Evolutionary conservation across 306 rosid species (phyloP).

Genomic region (Medicago truncatula): DNA sequence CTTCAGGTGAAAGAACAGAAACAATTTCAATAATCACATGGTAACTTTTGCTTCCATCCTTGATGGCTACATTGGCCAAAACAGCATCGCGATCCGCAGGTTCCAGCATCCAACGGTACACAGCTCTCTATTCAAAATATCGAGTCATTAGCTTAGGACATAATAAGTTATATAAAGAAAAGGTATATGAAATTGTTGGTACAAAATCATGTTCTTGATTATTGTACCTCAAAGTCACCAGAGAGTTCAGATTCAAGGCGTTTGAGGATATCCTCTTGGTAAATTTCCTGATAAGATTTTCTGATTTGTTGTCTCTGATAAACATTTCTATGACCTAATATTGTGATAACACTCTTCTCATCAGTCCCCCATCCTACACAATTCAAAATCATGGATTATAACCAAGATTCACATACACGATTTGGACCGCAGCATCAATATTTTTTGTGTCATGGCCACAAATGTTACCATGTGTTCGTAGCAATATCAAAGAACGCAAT

Average conservation of each 20-base stretch:
- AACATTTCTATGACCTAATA: slow-evolving; percentile 70
- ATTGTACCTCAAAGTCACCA: slow-evolving; percentile 79
- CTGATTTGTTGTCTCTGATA: slow-evolving; percentile 76
- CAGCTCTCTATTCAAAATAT: slow-evolving; percentile 58
- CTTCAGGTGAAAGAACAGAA: slow-evolving; percentile 64
- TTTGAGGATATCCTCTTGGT: slow-evolving; percentile 69
- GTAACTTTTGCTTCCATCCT: slow-evolving; percentile 46
- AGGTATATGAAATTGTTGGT: background rate
- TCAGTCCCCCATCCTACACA: slow-evolving; percentile 81
- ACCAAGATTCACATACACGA: background rate
- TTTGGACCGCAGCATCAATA: background rate
- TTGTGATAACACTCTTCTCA: slow-evolving; percentile 67
- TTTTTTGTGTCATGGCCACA: background rate
- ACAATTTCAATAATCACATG: slow-evolving; percentile 67
- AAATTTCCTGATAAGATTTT: slow-evolving; percentile 55
- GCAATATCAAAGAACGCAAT: background rate
- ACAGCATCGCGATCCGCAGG: slow-evolving; percentile 80
- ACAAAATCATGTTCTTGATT: background rate
- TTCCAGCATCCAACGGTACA: slow-evolving; percentile 83
- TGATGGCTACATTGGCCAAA: slow-evolving; percentile 74
- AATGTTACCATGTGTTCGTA: background rate
- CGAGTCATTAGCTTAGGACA: background rate
- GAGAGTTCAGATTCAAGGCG: slow-evolving; percentile 80
- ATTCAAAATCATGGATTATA: background rate
- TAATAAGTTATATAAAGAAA: background rate